These are phyloP conservation scores for Cyclanthera cordifolia DNA, from an alignment of 306 rosid species.

Conservation along the genomic window DNA sequence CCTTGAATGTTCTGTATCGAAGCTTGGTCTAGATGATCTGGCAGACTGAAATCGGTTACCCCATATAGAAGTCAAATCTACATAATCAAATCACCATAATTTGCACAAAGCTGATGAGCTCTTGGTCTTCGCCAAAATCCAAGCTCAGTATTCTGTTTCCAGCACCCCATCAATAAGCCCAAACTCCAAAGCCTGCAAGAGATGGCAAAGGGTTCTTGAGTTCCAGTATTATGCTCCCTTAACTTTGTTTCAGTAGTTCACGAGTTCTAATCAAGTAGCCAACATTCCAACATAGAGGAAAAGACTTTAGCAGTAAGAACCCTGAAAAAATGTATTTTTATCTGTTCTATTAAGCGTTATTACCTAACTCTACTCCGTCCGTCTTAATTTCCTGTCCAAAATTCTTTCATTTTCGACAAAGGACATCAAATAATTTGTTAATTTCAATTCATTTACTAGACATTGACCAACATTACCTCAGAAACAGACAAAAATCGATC, in stretches of 20 bases:
- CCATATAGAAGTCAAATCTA: background rate
- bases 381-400: background rate
- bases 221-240: background rate
- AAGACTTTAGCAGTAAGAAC: background rate
- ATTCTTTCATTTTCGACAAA: background rate
- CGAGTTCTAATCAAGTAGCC: background rate
- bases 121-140: constrained; percentile 6
- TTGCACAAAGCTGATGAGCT: background rate
- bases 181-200: constrained; percentile 79
- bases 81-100: background rate
- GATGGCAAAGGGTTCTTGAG: background rate
- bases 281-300: background rate
- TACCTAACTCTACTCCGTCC: background rate
- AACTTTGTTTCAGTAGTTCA: background rate
- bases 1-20: background rate
- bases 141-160: constrained; percentile 73
- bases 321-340: background rate
- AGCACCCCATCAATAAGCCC: constrained; percentile 80
- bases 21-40: background rate
- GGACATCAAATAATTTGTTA: background rate
- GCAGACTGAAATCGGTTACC: background rate
- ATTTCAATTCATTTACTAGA: background rate
- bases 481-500: constrained; percentile 79
- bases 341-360: background rate
- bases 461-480: constrained; percentile 41